Percentiles rank a stretch among this genome's conserved stretches.
phyloP scores from a whole-genome alignment of 2,329 filamentous ascomycete genomes.

The Mycosphaerelloides madeirae region DNA sequence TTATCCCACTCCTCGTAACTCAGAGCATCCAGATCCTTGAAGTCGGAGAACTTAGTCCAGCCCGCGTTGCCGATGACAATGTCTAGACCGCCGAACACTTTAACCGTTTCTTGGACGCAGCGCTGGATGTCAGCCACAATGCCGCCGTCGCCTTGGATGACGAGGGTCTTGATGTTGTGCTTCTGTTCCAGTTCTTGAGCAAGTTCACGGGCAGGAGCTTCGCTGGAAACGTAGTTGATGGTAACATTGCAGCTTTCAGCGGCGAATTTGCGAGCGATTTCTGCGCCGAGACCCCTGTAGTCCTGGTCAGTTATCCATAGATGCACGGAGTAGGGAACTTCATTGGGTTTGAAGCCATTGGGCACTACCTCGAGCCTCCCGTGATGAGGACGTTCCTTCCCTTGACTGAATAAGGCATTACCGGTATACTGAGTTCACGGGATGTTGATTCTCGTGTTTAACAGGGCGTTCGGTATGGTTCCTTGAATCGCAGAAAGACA shows the following conservation, averaged over 20 bases:
- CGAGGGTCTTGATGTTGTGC: conserved; percentile 49
- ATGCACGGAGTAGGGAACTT: not conserved
- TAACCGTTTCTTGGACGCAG: conserved; percentile 56
- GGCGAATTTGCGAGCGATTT: conserved; percentile 63
- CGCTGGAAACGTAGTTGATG: conserved; percentile 67
- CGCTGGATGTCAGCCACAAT: conserved; percentile 54
- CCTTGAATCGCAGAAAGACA: not conserved
- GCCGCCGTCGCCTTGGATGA: conserved; percentile 64
- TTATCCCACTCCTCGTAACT: conserved; percentile 60
- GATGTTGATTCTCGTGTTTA: not conserved
- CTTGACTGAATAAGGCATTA: conserved; percentile 60
- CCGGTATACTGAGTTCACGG: conserved; percentile 4
- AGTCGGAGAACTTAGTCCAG: conserved; percentile 57
- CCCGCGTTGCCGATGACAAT: conserved; percentile 72
- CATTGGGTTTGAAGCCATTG: conserved; percentile 11
- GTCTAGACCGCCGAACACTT: conserved; percentile 65
- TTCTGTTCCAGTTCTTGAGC: conserved; percentile 51
- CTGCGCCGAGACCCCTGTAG: conserved; percentile 66
- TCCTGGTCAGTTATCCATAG: conserved; percentile 4
- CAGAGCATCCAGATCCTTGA: conserved; percentile 55
- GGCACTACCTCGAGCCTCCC: conserved; percentile 55
- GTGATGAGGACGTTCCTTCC: conserved; percentile 61
- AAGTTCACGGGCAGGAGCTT: conserved; percentile 56
- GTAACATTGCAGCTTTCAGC: conserved; percentile 63
- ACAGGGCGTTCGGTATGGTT: not conserved